These are phyloP conservation scores for Ormosia emarginata DNA, from an alignment of 306 rosid genomes.

Conservation along the genomic window DNA sequence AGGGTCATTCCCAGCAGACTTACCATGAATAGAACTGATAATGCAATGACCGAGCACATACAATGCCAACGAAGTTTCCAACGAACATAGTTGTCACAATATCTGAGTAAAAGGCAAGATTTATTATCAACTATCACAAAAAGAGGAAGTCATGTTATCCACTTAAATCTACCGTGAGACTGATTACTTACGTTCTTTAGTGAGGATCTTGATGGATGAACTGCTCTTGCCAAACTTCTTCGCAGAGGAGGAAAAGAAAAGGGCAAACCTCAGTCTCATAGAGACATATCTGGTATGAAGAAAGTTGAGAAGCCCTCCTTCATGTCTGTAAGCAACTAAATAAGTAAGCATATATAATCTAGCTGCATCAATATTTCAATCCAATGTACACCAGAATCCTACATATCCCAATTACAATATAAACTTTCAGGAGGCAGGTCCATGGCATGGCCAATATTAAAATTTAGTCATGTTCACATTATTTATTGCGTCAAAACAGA, in stretches of 20 bases:
- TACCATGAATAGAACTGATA: constrained; percentile 98
- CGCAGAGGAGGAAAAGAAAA: constrained; percentile 40
- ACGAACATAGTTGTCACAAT: constrained; percentile 84
- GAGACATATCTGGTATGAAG: constrained; percentile 55
- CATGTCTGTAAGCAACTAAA: constrained; percentile 64
- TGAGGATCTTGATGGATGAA: constrained; percentile 58
- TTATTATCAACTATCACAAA: constrained; percentile 16
- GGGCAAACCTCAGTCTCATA: constrained; percentile 47
- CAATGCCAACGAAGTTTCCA: constrained; percentile 88
- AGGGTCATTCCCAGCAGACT: constrained; percentile 32
- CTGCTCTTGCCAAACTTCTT: constrained; percentile 30
- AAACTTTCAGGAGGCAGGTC: neutral
- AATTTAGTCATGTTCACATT: constrained; percentile 11
- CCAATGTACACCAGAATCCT: neutral
- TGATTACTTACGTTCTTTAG: constrained; percentile 56
- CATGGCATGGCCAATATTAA: neutral
- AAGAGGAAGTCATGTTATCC: neutral
- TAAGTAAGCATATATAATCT: constrained; percentile 9
- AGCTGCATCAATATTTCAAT: constrained; percentile 16
- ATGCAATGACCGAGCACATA: constrained; percentile 91
- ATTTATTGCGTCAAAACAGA: constrained; percentile 6
- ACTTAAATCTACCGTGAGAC: constrained; percentile 5
- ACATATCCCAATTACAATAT: neutral
- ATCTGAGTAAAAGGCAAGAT: constrained; percentile 49
- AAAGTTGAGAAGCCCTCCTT: constrained; percentile 83